A percentile compares a stretch with the other conserved stretches of the same genome.
phyloP scores from a whole-genome alignment of 139 green algal species.

The Volvox africanus region DNA sequence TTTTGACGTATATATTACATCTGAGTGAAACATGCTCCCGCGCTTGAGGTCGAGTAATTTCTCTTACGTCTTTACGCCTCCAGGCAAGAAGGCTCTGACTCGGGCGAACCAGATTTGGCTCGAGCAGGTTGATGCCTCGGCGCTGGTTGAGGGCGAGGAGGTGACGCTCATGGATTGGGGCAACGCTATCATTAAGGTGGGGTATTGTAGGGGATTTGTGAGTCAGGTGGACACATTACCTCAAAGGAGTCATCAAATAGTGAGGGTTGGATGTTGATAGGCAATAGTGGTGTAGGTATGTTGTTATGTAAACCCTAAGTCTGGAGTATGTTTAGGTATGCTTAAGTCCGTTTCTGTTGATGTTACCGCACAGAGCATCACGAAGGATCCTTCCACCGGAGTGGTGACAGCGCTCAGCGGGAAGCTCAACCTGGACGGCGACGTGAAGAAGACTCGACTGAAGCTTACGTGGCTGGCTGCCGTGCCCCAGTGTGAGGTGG shows the following conservation, averaged over 20 bases:
- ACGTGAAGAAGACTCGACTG: conserved; percentile 95
- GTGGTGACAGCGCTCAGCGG: conserved; percentile 62
- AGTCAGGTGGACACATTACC: too few species aligned
- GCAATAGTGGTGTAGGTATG: too few species aligned
- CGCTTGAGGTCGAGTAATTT: too few species aligned
- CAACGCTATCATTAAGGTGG: conserved; percentile 87
- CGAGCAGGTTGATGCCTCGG: conserved; percentile 88
- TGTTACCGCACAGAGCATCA: conserved; percentile 51
- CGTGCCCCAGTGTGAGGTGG: conserved; percentile 54
- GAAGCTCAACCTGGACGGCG: conserved; percentile 90
- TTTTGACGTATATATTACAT: not conserved
- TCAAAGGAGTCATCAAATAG: too few species aligned
- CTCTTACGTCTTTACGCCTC: not conserved
- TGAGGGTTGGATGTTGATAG: too few species aligned
- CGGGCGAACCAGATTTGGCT: conserved; percentile 74
- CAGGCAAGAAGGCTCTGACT: conserved; percentile 83
- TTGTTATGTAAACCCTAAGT: too few species aligned
- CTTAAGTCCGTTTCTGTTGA: too few species aligned
- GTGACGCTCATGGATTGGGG: conserved; percentile 99
- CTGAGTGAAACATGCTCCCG: too few species aligned
- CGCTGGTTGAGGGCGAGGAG: conserved; percentile 86
- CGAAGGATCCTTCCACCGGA: conserved; percentile 47
- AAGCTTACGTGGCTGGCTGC: conserved; percentile 98
- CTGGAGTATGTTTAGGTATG: too few species aligned
- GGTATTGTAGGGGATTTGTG: too few species aligned